Conservation (phyloP, 768 basidiomycete genomes). For the Butyriboletus loyo region DNA sequence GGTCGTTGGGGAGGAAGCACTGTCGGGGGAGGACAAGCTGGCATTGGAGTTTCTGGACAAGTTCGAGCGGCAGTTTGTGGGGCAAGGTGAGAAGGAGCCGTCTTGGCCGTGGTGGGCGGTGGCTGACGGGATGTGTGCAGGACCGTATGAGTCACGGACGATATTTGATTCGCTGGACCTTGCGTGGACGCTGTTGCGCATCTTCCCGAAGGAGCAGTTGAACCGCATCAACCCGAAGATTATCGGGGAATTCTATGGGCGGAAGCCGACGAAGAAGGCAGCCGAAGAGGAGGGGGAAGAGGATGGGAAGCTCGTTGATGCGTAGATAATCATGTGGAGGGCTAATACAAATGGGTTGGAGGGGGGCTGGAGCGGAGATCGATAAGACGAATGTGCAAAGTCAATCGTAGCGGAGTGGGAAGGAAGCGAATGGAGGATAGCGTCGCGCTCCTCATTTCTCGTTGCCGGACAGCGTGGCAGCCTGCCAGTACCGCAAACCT, state of each 20-base stretch:
- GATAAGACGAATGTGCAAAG: slow-evolving; percentile 21
- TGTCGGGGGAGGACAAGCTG: slow-evolving; percentile 92
- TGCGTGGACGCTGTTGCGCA: slow-evolving; percentile 93
- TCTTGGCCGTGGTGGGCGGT: not conserved
- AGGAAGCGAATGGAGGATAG: too few relatives aligned
- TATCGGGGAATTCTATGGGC: slow-evolving; percentile 87
- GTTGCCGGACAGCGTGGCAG: slow-evolving; percentile 34
- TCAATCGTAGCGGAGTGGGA: slow-evolving; percentile 9
- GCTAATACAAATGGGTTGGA: too few relatives aligned
- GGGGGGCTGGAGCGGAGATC: not conserved
- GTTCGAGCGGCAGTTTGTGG: slow-evolving; percentile 96
- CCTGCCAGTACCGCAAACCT: slow-evolving; percentile 22
- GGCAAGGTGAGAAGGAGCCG: slow-evolving; percentile 63
- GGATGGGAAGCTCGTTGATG: slow-evolving; percentile 59
- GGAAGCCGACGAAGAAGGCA: slow-evolving; percentile 71
- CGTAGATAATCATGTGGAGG: slow-evolving; percentile 33
- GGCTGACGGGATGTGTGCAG: slow-evolving; percentile 38
- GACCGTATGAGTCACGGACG: slow-evolving; percentile 90
- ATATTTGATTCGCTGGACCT: slow-evolving; percentile 97
- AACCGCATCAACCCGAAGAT: slow-evolving; percentile 98
- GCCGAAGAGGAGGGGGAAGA: slow-evolving; percentile 40
- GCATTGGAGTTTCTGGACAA: slow-evolving; percentile 97
- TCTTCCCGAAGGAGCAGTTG: slow-evolving; percentile 98
- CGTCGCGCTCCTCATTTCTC: slow-evolving; percentile 19
- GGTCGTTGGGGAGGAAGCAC: slow-evolving; percentile 96